phyloP scores from a whole-genome alignment of 2,329 filamentous ascomycete genomes.

The Apiospora pterosperma region DNA sequence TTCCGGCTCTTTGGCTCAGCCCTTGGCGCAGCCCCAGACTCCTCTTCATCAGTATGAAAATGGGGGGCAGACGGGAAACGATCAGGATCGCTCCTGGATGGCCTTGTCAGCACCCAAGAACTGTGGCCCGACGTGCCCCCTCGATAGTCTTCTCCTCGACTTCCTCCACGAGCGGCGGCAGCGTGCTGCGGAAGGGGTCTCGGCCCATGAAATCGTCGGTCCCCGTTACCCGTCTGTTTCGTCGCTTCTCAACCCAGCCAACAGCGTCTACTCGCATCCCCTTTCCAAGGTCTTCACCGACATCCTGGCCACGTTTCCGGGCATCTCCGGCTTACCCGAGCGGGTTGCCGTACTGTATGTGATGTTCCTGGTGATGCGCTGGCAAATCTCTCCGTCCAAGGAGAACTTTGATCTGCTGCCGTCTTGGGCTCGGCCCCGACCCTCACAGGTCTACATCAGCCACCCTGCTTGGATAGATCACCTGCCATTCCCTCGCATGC shows the following conservation, averaged over 20 bases:
- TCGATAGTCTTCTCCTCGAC: conserved; percentile 77
- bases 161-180: conserved; percentile 69
- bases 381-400: conserved; percentile 75
- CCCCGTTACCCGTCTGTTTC: conserved; percentile 78
- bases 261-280: conserved; percentile 63
- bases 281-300: conserved; percentile 83
- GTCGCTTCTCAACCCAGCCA: conserved; percentile 70
- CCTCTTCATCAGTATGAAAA: background rate
- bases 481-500: conserved; percentile 74
- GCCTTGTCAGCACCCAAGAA: conserved; percentile 46
- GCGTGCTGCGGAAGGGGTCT: conserved; percentile 62
- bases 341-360: conserved; percentile 77
- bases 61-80: conserved; percentile 8
- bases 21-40: background rate
- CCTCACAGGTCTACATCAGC: conserved; percentile 60
- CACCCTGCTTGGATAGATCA: conserved; percentile 85
- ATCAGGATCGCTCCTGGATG: conserved; percentile 13
- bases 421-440: conserved; percentile 64
- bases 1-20: background rate
- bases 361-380: conserved; percentile 85
- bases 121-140: conserved; percentile 65
- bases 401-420: conserved; percentile 79
- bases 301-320: conserved; percentile 79
- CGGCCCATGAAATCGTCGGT: conserved; percentile 64
- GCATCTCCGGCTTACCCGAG: conserved; percentile 74